Percentiles rank a stretch among this genome's conserved stretches.
These are phyloP conservation scores for Gastrolobium bilobum DNA, from an alignment of 306 rosid species.

Conservation along the genomic window DNA sequence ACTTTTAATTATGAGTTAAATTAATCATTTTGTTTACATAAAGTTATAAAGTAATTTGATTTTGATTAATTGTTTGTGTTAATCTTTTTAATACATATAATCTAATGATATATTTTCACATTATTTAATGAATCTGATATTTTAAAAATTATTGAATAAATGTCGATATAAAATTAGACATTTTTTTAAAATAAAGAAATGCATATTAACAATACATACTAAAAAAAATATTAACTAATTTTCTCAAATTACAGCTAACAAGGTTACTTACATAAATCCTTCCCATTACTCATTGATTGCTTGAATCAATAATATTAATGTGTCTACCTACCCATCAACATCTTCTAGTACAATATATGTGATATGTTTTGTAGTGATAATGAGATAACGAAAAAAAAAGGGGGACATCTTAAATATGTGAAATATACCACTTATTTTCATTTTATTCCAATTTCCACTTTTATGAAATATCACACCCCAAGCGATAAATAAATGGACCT, in stretches of 20 bases:
- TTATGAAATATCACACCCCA: too few species aligned
- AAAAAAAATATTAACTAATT: neutral
- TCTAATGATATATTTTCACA: neutral
- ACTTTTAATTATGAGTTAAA: neutral
- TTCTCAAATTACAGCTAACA: neutral
- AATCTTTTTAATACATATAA: neutral
- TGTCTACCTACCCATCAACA: slow-evolving; percentile 38
- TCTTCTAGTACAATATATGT: neutral
- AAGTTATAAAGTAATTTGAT: neutral
- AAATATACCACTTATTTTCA: neutral
- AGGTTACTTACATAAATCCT: neutral
- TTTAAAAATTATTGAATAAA: too few species aligned
- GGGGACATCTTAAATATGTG: too few species aligned
- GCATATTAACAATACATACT: neutral
- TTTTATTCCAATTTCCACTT: neutral
- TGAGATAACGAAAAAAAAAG: neutral
- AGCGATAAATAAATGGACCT: too few species aligned
- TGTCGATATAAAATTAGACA: too few species aligned
- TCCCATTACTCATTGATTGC: neutral
- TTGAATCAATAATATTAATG: slow-evolving; percentile 38
- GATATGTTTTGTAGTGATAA: neutral
- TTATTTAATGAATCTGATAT: neutral
- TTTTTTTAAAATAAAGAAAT: too few species aligned
- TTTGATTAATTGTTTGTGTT: neutral
- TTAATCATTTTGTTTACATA: neutral